Conservation (phyloP, 345 rosid genomes). For the Rhodamnia rubescens region DNA sequence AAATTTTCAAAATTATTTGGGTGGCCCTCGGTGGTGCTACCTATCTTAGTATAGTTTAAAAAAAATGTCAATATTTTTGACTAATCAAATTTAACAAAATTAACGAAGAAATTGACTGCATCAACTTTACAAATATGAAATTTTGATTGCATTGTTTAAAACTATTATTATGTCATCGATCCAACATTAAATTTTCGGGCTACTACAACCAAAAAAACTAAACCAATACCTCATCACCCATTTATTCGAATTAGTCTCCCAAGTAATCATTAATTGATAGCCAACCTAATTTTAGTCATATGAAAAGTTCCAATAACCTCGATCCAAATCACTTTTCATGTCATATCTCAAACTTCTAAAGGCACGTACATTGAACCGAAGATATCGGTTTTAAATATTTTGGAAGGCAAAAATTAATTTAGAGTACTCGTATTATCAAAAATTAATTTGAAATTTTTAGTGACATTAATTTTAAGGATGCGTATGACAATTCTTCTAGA, state of each 20-base stretch:
- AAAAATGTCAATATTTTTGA: background rate
- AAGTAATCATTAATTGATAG: background rate
- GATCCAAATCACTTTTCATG: background rate
- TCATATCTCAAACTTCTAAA: background rate
- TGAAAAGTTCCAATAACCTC: background rate
- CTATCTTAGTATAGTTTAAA: too few relatives aligned
- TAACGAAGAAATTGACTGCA: background rate
- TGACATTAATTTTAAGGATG: background rate
- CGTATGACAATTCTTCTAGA: too few relatives aligned
- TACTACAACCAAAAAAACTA: background rate
- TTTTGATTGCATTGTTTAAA: background rate
- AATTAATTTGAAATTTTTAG: background rate
- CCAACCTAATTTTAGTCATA: background rate
- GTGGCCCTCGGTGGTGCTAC: too few relatives aligned
- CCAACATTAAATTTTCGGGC: background rate
- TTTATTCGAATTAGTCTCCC: background rate
- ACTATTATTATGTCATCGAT: background rate
- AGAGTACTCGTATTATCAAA: rapidly evolving
- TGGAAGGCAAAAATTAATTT: rapidly evolving
- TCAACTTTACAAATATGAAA: background rate
- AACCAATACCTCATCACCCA: background rate
- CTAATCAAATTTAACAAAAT: background rate
- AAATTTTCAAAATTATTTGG: too few relatives aligned
- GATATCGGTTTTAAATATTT: background rate
- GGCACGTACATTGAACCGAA: too few relatives aligned